phyloP scores from a whole-genome alignment of 2,329 filamentous ascomycete species.

The Neonectria sp. region DNA sequence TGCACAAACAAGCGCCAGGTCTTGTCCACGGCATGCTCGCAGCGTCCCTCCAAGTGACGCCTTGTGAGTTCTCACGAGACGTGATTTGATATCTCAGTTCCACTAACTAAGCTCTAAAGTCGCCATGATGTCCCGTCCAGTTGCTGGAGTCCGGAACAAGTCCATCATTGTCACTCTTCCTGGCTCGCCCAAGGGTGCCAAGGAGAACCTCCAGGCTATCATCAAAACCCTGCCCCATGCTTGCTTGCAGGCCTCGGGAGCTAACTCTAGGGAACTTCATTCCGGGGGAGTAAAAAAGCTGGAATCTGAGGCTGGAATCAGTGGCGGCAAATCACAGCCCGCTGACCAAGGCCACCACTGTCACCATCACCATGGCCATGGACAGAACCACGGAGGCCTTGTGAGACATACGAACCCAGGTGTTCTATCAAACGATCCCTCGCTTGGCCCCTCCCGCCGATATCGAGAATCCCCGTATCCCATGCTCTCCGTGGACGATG shows the following conservation, averaged over 20 bases:
- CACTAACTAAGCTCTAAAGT: slow-evolving; percentile 68
- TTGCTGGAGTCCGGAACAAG: slow-evolving; percentile 87
- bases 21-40: slow-evolving; percentile 96
- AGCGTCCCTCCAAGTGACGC: slow-evolving; percentile 86
- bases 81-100: not conserved
- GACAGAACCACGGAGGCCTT: slow-evolving; percentile 70
- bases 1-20: slow-evolving; percentile 90
- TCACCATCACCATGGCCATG: slow-evolving; percentile 69
- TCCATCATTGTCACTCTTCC: slow-evolving; percentile 91
- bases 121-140: slow-evolving; percentile 95
- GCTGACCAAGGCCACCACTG: slow-evolving; percentile 65
- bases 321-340: slow-evolving; percentile 49
- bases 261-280: slow-evolving; percentile 85
- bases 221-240: slow-evolving; percentile 94
- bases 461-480: slow-evolving; percentile 92
- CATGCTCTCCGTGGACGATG: slow-evolving; percentile 90
- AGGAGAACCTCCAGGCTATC: slow-evolving; percentile 91
- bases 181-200: slow-evolving; percentile 94
- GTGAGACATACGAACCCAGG: slow-evolving; percentile 80
- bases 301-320: slow-evolving; percentile 84
- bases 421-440: slow-evolving; percentile 73
- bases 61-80: slow-evolving; percentile 74
- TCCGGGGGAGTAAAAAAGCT: slow-evolving; percentile 86
- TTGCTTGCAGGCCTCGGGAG: slow-evolving; percentile 89
- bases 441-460: slow-evolving; percentile 75